phyloP scores from a whole-genome alignment of 768 basidiomycete species.

The Russula abietina region DNA sequence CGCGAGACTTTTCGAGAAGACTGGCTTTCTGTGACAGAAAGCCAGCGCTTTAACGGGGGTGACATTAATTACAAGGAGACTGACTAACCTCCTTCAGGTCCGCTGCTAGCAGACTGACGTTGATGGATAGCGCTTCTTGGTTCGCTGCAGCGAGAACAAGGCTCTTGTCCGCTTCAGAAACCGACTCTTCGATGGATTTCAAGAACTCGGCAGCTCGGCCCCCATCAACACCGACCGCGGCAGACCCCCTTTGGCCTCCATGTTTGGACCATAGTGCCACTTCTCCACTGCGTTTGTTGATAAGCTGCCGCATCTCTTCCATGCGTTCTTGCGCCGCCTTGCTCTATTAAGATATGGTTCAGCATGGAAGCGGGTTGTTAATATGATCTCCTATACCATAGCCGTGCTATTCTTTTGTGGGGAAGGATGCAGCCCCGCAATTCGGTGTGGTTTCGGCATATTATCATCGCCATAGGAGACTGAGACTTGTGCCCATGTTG shows the following conservation, averaged over 20 bases:
- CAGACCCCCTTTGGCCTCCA: slow-evolving; percentile 29
- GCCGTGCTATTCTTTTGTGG: slow-evolving; percentile 35
- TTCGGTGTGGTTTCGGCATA: slow-evolving; percentile 50
- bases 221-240: slow-evolving; percentile 26
- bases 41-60: not conserved
- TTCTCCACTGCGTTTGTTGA: slow-evolving; percentile 53
- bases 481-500: slow-evolving; percentile 19
- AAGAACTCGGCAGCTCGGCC: slow-evolving; percentile 33
- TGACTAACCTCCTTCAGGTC: slow-evolving; percentile 54
- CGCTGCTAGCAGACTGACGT: slow-evolving; percentile 43
- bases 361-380: not conserved
- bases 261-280: slow-evolving; percentile 25
- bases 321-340: slow-evolving; percentile 71
- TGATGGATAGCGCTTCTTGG: slow-evolving; percentile 50
- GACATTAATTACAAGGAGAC: slow-evolving; percentile 17
- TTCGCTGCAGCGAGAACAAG: slow-evolving; percentile 46
- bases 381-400: slow-evolving; percentile 36
- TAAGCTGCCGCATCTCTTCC: slow-evolving; percentile 78
- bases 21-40: slow-evolving; percentile 40
- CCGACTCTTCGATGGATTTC: slow-evolving; percentile 47
- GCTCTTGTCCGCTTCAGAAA: slow-evolving; percentile 52
- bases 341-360: slow-evolving; percentile 39
- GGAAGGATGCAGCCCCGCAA: slow-evolving; percentile 38
- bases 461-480: slow-evolving; percentile 14
- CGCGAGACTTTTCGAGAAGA: slow-evolving; percentile 57